These are phyloP conservation scores for Saccharomycopsis lassenensis DNA, from an alignment of 805 yeast species.

Conservation along the genomic window DNA sequence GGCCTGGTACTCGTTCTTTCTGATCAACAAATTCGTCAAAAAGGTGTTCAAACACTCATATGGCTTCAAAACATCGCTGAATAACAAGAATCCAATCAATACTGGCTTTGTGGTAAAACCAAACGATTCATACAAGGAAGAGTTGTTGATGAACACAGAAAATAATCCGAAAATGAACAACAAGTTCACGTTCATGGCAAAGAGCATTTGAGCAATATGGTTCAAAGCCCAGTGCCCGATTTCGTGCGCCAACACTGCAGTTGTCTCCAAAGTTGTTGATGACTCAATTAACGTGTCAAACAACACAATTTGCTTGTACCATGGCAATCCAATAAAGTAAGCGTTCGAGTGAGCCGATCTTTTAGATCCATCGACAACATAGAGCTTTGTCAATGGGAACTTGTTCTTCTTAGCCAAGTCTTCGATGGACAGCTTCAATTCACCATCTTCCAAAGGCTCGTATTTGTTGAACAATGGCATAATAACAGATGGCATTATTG, in stretches of 20 bases:
- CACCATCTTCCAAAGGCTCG: conserved; percentile 84
- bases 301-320: conserved; percentile 92
- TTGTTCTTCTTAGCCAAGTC: conserved; percentile 59
- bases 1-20: conserved; percentile 90
- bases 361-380: conserved; percentile 92
- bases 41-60: conserved; percentile 60
- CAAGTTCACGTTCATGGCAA: conserved; percentile 52
- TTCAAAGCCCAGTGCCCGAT: conserved; percentile 95
- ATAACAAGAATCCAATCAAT: conserved; percentile 70
- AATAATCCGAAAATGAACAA: conserved; percentile 61
- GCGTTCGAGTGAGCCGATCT: conserved; percentile 97
- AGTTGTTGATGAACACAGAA: conserved; percentile 69
- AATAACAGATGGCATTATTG: conserved; percentile 73
- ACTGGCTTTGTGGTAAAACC: conserved; percentile 71
- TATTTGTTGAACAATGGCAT: conserved; percentile 90
- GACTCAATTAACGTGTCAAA: conserved; percentile 84
- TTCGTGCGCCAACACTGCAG: conserved; percentile 96
- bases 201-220: conserved; percentile 72
- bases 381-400: conserved; percentile 80
- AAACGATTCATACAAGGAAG: conserved; percentile 65
- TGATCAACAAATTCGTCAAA: conserved; percentile 55
- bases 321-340: conserved; percentile 90
- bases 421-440: conserved; percentile 73
- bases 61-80: conserved; percentile 71
- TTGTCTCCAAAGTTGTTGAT: conserved; percentile 66